Percentiles rank a stretch among this genome's conserved stretches.
Evolutionary conservation across 139 green algal genomes (phyloP).

Genomic region (Ettlia oleoabundans): DNA sequence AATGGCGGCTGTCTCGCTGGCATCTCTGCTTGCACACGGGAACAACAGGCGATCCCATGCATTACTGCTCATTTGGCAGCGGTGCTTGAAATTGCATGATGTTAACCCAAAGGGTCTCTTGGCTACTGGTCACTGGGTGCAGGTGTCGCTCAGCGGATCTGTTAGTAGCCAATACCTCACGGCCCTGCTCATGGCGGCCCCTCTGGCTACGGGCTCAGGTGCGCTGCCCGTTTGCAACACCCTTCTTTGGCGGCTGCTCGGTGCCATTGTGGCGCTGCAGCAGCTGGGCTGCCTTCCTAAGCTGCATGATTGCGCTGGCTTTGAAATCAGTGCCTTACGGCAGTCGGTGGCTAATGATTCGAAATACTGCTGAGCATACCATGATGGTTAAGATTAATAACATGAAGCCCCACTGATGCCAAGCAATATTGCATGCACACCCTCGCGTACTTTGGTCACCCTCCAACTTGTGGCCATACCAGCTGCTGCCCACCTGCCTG

Average conservation of each 20-base stretch:
- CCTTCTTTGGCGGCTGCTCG: too few species aligned
- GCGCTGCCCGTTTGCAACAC: too few species aligned
- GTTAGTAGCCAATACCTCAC: constrained; percentile 97
- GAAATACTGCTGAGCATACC: constrained; percentile 21
- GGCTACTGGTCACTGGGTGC: too few species aligned
- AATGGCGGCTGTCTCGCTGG: too few species aligned
- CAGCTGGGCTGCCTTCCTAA: not conserved
- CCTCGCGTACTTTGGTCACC: not conserved
- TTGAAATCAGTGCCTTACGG: not conserved
- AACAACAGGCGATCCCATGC: too few species aligned
- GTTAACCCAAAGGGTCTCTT: too few species aligned
- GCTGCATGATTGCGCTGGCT: not conserved
- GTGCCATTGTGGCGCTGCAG: too few species aligned
- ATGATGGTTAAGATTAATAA: constrained; percentile 39
- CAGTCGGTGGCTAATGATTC: constrained; percentile 27
- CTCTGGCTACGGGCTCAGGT: constrained; percentile 74
- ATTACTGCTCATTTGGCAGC: too few species aligned
- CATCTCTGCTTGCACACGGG: too few species aligned
- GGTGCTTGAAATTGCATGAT: too few species aligned
- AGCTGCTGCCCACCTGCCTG: not conserved
- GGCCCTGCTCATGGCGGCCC: constrained; percentile 96
- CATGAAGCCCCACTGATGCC: constrained; percentile 4
- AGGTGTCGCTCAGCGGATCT: constrained; percentile 73
- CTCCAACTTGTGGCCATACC: not conserved
- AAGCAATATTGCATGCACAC: not conserved